Evolutionary conservation across 2,329 filamentous ascomycete genomes (phyloP), one percentile per base, ranked within the genome.

Genomic region (Lachnellula willkommii): DNA sequence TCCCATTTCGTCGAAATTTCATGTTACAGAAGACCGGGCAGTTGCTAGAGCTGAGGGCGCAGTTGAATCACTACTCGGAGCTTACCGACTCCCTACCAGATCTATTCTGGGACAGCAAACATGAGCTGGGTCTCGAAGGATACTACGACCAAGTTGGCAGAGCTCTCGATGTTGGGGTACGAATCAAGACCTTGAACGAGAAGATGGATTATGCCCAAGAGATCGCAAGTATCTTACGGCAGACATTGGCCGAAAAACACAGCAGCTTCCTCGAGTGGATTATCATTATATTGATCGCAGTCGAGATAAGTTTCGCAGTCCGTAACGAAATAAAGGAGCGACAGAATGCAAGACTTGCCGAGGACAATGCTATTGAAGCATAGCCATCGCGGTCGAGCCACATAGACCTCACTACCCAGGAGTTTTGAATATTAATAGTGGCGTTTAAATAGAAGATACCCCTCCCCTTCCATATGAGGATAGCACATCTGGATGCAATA

Each of bases 161-260:
- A 53, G 90, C 91, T 0, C 79, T 99, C 37, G 94, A 97, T 71
- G 92, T 97, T 24, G 89, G 89, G 36, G 89, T 94, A 26, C 82
- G 94, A 50, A 97, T 97, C 74, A 89, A 89, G 66, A 85, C 90
- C 17, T 74, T 97, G 64, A 99, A 99, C 71, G 90, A 95, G 74
- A 95, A 95, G 75, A 95, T 99, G 83, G 93, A 96, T 68, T 97
- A 99, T 70, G 94, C 93, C 1, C 89, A 94, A 68, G 93, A 97
- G 71, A 96, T 96, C 70, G 91, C 94, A 6, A 89, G 80, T 52
- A 92, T 97, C 15, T 74, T 97, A 59, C 80, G 94, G 56, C 90
- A 96, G 71, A 85, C 92, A 69, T 79, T 95, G 54, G 95, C 89
- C 69, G 92, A 97, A 76, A 90, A 90, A 70, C 91, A 97, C 69